Evolutionary conservation across 257 asterid genomes (phyloP), one percentile per base, ranked within the genome.

Genomic region (Fraxinus pennsylvanica): DNA sequence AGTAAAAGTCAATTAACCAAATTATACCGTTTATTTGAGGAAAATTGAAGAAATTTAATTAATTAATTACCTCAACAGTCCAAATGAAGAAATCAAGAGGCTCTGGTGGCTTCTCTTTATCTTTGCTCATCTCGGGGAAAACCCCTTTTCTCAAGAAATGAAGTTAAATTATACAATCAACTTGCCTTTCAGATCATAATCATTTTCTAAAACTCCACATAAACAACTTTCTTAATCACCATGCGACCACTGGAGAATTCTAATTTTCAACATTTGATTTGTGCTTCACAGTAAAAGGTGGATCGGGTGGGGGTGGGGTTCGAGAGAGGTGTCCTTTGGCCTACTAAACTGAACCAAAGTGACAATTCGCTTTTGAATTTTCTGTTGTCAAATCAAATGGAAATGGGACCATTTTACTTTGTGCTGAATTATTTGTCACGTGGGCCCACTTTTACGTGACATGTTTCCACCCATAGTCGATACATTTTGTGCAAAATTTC

Each of bases 41-140:
- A 73, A 76, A 73, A 68, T 12, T 22, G 57, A 1, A 68, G 13
- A 78, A 52, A 74, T 43, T 66, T 15, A 54, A 52, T 1, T 21
- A 71, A 36, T 30, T 36, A 78, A 69, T 43, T 87, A 92, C 97
- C 96, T 91, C 96, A 84, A 91, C 94, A 74, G 97, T 92, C 97
- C 97, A 92, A 74, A 92, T 91, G 74, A 92, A 92, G 89, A 92
- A 92, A 91, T 92, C 95, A 81, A 92, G 92, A 27, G 97, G 95
- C 90, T 92, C 97, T 25, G 97, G 97, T 30, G 95, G 91, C 88
- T 82, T 86, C 77, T 85, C 91, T 82, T 81, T 90, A 45, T 81
- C 82, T 84, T 85, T 91, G 87, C 87, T 92, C 97, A 92, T 92
- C 79, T 59, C 84, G 78, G 84, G 54, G 54, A 80, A 79, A 76